Evolutionary conservation across 2,329 filamentous ascomycete species (phyloP).

Genomic region (Elsinoe necatrix): DNA sequence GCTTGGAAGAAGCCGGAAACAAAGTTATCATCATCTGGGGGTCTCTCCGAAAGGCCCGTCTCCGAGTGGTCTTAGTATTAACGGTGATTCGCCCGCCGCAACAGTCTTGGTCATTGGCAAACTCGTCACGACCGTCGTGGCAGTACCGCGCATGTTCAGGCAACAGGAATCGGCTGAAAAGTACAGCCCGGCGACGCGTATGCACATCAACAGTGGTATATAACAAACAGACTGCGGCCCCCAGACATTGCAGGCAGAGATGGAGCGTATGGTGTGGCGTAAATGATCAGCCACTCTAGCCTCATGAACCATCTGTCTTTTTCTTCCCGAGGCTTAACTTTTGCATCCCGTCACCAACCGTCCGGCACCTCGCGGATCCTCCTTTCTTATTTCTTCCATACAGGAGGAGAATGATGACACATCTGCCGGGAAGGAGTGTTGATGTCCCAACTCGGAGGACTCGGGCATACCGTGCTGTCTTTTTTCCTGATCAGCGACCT

Average conservation of each 20-base stretch:
- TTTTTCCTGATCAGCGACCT: background rate
- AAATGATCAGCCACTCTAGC: background rate
- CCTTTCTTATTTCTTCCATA: conserved; percentile 3
- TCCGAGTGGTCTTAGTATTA: background rate
- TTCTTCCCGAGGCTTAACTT: background rate
- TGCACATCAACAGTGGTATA: conserved; percentile 3
- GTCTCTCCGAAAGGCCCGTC: background rate
- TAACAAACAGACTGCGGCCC: background rate
- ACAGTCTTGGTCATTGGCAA: conserved; percentile 1
- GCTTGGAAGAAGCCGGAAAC: conserved; percentile 5
- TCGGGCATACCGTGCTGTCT: background rate
- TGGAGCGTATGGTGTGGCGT: background rate
- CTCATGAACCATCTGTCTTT: background rate
- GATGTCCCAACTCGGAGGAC: background rate
- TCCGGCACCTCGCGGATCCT: background rate
- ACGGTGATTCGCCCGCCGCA: background rate
- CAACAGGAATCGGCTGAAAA: conserved; percentile 1
- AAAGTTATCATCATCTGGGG: background rate
- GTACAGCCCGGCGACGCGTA: background rate
- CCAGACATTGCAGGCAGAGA: background rate
- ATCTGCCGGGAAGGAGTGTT: background rate
- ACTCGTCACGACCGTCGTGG: background rate
- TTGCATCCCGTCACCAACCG: background rate
- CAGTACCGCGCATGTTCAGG: background rate
- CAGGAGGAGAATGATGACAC: background rate